Base-by-base conservation (phyloP, 1,284 basidiomycete species). In the Salmacisia buchloeana region DNA sequence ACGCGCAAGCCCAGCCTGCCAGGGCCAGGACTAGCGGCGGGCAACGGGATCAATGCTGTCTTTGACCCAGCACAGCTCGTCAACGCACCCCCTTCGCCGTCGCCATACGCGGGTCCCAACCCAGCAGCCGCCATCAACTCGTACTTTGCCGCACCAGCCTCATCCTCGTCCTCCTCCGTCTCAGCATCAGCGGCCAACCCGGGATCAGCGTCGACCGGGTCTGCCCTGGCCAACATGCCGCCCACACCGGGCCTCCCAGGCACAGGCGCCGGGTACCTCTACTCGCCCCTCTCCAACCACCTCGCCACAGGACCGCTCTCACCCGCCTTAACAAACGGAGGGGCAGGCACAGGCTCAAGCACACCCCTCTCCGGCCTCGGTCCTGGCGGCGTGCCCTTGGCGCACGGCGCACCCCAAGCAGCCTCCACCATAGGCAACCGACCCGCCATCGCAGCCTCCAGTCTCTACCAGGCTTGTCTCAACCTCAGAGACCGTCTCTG, bases 381-480 rank as follows among this genome's bases (percentile, higher is more conserved):
- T 29, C 49, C 49, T 33, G 49, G 49, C 25, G 49, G 49, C 29
- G 49, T 31, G 29, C 13, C 27, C 27, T n/a, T 54, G 27, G 49
- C 49, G 0, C 27, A 31, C 13, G 49, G 49, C 10, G 49, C 49
- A 6, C 49, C 49, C 3, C 49, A 54, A 31, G 49, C 49, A 13
- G 49, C 49, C 12, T 54, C 49, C 49, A 54, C 49, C 49, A 54
- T 54, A 27, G 49, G 49, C 27, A 54, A 54, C 49, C 49, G 49
- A 18, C 49, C 49, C 57, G 41, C 72, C 58, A 69, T 63, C 41
- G 72, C 71, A 33, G 75, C 76, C 33, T 76, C 75, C 18, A 76
- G 77, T 0, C 71, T 82, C n/a, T 82, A 81, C 63, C 81, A 82
- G 63, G 77, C 77, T 43, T 82, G 81, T 67, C 69, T 80, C 56